Conservation (phyloP, 2,329 filamentous ascomycete genomes). For the Mycosphaerelloides madeirae region DNA sequence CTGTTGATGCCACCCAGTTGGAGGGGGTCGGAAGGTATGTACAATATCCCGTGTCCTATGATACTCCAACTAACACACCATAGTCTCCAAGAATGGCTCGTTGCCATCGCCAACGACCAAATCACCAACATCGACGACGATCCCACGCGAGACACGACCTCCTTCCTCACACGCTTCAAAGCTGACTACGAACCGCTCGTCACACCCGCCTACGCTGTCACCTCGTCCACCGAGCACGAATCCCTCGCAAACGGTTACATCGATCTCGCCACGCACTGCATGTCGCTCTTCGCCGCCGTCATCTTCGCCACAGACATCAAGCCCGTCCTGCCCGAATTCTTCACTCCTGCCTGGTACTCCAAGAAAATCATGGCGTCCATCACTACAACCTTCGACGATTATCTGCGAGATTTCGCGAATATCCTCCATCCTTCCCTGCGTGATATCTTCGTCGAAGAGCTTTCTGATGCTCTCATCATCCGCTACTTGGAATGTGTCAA, state of each 20-base stretch:
- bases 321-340: slow-evolving; percentile 74
- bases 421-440: slow-evolving; percentile 81
- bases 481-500: slow-evolving; percentile 78
- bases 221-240: slow-evolving; percentile 68
- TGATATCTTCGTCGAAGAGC: slow-evolving; percentile 89
- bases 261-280: slow-evolving; percentile 89
- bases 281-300: slow-evolving; percentile 77
- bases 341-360: slow-evolving; percentile 84
- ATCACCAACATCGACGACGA: slow-evolving; percentile 93
- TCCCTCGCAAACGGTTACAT: slow-evolving; percentile 85
- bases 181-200: slow-evolving; percentile 78
- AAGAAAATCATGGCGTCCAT: slow-evolving; percentile 87
- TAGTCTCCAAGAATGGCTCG: slow-evolving; percentile 74
- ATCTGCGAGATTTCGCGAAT: slow-evolving; percentile 74
- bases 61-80: too few species aligned
- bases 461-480: slow-evolving; percentile 84
- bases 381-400: slow-evolving; percentile 91
- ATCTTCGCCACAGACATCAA: slow-evolving; percentile 87
- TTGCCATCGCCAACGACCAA: slow-evolving; percentile 96
- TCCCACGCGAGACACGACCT: slow-evolving; percentile 65
- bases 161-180: slow-evolving; percentile 82
- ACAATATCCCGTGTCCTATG: too few species aligned
- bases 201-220: slow-evolving; percentile 68
- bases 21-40: slow-evolving; percentile 64
- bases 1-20: slow-evolving; percentile 52